Conservation (phyloP, 2,329 filamentous ascomycete species). For the Phoma sp. region DNA sequence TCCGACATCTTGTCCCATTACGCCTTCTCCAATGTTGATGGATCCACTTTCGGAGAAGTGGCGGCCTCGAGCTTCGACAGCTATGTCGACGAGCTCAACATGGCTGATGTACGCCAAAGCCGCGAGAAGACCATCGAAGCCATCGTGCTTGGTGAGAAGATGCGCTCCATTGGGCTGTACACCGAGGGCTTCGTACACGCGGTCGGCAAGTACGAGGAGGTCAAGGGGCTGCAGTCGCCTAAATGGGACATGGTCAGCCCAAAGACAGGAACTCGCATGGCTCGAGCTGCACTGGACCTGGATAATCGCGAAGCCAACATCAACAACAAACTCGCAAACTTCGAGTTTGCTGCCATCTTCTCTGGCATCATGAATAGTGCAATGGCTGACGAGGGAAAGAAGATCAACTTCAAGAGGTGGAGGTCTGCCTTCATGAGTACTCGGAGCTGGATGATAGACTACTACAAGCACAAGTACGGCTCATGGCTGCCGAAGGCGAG, state of each 20-base stretch:
- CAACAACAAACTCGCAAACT: slow-evolving; percentile 77
- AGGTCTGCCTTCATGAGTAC: slow-evolving; percentile 74
- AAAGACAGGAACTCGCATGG: slow-evolving; percentile 77
- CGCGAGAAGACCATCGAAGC: slow-evolving; percentile 89
- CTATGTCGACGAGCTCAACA: slow-evolving; percentile 76
- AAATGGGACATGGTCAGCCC: slow-evolving; percentile 73
- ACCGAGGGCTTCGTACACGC: slow-evolving; percentile 91
- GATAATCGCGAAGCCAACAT: slow-evolving; percentile 73
- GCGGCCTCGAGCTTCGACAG: slow-evolving; percentile 70
- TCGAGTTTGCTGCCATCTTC: slow-evolving; percentile 90
- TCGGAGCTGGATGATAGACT: slow-evolving; percentile 72
- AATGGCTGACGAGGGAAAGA: slow-evolving; percentile 74
- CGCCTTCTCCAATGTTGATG: slow-evolving; percentile 66
- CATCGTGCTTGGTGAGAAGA: slow-evolving; percentile 84
- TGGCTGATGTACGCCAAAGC: slow-evolving; percentile 81
- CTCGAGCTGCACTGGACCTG: slow-evolving; percentile 81
- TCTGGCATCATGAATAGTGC: slow-evolving; percentile 86
- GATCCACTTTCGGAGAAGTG: slow-evolving; percentile 68
- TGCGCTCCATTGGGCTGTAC: slow-evolving; percentile 82
- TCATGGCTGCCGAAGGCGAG: slow-evolving; percentile 89
- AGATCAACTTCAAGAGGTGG: slow-evolving; percentile 86
- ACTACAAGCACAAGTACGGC: slow-evolving; percentile 73
- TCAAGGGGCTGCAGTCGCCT: slow-evolving; percentile 71
- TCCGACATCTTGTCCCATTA: slow-evolving; percentile 63
- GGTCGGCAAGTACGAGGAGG: slow-evolving; percentile 79